These are phyloP conservation scores for Buxus sempervirens DNA, from an alignment of 164 flowering plant species.

Conservation along the genomic window DNA sequence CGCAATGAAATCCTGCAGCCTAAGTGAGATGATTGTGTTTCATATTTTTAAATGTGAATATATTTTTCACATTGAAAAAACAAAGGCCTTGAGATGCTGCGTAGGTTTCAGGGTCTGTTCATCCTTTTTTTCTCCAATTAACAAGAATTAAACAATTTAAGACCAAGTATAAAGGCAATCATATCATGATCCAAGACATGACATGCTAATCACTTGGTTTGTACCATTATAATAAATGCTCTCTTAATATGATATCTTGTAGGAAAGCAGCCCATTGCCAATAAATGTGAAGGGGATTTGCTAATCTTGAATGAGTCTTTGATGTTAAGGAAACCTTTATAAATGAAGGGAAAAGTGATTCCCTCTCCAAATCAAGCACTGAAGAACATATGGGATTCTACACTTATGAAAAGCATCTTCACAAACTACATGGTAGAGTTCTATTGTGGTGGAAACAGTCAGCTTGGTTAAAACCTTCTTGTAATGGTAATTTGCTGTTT, in stretches of 20 bases:
- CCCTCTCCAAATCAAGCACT: not conserved
- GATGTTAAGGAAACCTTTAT: not conserved
- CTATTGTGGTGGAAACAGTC: not conserved
- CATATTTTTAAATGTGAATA: too few species aligned
- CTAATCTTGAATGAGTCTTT: not conserved
- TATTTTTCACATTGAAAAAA: too few species aligned
- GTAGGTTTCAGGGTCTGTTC: too few species aligned
- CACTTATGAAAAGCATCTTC: not conserved
- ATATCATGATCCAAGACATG: not conserved
- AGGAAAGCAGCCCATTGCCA: not conserved
- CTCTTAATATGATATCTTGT: not conserved
- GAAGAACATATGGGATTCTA: too few species aligned
- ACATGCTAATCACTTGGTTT: not conserved
- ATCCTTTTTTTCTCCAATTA: too few species aligned
- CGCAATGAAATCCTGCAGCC: too few species aligned
- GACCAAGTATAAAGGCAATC: not conserved
- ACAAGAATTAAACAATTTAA: too few species aligned
- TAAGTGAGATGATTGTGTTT: too few species aligned
- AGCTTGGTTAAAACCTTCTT: not conserved
- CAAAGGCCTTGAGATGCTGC: too few species aligned
- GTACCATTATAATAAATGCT: not conserved
- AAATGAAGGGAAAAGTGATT: not conserved
- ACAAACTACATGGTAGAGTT: not conserved
- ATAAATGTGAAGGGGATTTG: not conserved
- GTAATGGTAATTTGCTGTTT: not conserved